A percentile compares a stretch with the other conserved stretches of the same genome.
Evolutionary conservation across 129 eudicot species (phyloP).

Genomic region (Chrysanthemum lavandulifolium): DNA sequence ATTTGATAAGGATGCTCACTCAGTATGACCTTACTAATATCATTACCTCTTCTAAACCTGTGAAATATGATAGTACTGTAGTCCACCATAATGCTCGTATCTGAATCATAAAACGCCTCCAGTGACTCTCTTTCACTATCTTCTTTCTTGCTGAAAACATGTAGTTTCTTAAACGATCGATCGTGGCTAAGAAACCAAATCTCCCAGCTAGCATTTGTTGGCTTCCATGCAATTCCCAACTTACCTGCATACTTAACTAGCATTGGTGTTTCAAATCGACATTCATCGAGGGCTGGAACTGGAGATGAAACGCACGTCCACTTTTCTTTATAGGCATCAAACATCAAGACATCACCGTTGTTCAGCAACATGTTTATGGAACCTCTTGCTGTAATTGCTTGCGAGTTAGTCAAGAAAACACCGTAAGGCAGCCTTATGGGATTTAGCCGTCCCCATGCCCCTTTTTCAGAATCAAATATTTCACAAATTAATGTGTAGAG

Average conservation of each 20-base stretch:
- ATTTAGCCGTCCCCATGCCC: slow-evolving; percentile 13
- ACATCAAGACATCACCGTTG: background rate
- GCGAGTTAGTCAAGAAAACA: background rate
- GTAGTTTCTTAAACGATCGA: slow-evolving; percentile 2
- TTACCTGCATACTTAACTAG: slow-evolving; percentile 15
- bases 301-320: slow-evolving; percentile 3
- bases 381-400: slow-evolving; percentile 17
- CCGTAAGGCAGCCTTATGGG: background rate
- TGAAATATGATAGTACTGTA: background rate
- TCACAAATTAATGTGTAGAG: slow-evolving; percentile 3
- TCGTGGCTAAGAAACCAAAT: slow-evolving; percentile 2
- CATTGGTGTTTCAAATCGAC: background rate
- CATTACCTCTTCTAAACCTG: background rate
- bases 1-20: background rate
- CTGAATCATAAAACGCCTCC: slow-evolving; percentile 1
- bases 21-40: background rate
- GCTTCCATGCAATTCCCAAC: slow-evolving; percentile 7
- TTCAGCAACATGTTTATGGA: slow-evolving; percentile 17
- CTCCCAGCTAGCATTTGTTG: background rate
- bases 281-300: background rate
- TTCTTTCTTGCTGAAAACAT: background rate
- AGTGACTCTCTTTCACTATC: background rate
- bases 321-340: slow-evolving; percentile 4
- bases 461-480: slow-evolving; percentile 11
- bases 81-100: slow-evolving; percentile 11